Evolutionary conservation across 352 stramenopile genomes (phyloP), one percentile per base, ranked within the genome.

Genomic region (Globisporangium canariense): DNA sequence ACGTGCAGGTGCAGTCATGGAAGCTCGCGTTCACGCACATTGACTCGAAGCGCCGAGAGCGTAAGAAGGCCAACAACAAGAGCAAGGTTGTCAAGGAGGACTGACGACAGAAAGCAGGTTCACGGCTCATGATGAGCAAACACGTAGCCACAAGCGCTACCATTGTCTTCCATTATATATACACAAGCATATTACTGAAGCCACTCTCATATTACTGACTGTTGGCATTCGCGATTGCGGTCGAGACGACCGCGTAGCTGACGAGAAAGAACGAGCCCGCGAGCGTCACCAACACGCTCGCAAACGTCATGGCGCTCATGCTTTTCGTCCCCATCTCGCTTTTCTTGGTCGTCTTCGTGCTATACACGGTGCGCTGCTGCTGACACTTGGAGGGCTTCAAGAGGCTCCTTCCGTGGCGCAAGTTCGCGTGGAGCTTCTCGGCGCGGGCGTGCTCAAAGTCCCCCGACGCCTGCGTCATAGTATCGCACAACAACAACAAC

Each of bases 1-100:
- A 81, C 58, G 68, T 86, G 34, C 82, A 90, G 55, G 62, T 86
- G 43, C 53, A 68, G 7, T 86, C 80, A 36, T 78, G 82, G 65
- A 60, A 81, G 20, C 67, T 83, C n/a, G 76, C 81, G 49, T 80
- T 77, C n/a, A 74, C 79, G 16, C 72, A 79, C 60, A 38, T 88
- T 14, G 70, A 64, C 6, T 69, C 38, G 45, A 68, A 64, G 53
- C 46, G 59, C 30, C 53, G 65, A 34, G 61, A 64, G 46, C 54
- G 25, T 9, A 66, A 68, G 18, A 72, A 66, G 22, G 47, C 46
- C 40, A 77, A 50, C 4, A 58, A 71, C 40, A 83, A 85, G 54
- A 62, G 13, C 55, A 68, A 68, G 28, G 36, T 62, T 34, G 22
- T 22, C 25, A 68, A 68, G 41, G 62, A 62, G 13, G 62, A 68